These are phyloP conservation scores for Cladophialophora bantiana DNA, from an alignment of 2,329 filamentous ascomycete genomes.

Conservation along the genomic window DNA sequence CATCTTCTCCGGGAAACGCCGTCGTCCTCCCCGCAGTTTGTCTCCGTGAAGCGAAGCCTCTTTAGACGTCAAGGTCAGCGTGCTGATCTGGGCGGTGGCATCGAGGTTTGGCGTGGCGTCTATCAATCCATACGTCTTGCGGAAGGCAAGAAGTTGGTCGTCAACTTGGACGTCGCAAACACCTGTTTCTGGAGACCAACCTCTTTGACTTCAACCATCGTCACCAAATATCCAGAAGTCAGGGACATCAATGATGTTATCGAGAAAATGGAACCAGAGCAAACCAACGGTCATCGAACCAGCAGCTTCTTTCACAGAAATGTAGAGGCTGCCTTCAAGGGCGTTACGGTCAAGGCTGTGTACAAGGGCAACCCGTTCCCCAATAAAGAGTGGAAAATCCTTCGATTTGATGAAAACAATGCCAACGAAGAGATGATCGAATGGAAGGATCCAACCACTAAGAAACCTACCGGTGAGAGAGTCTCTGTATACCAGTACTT, in stretches of 20 bases:
- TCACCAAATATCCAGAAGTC: slow-evolving; percentile 43
- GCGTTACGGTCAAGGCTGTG: slow-evolving; percentile 47
- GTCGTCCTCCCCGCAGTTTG: slow-evolving; percentile 62
- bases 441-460: slow-evolving; percentile 49
- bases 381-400: slow-evolving; percentile 58
- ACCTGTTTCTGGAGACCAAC: slow-evolving; percentile 78
- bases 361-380: slow-evolving; percentile 46
- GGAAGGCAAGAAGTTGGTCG: slow-evolving; percentile 67
- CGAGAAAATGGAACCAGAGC: slow-evolving; percentile 21
- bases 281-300: slow-evolving; percentile 35
- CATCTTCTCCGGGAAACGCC: slow-evolving; percentile 86
- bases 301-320: slow-evolving; percentile 42
- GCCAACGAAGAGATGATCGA: slow-evolving; percentile 55
- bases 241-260: slow-evolving; percentile 46
- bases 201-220: slow-evolving; percentile 47
- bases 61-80: slow-evolving; percentile 66
- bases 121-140: slow-evolving; percentile 85
- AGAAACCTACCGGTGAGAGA: slow-evolving; percentile 52
- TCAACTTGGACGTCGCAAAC: slow-evolving; percentile 93
- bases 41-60: slow-evolving; percentile 81
- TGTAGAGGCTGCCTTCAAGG: slow-evolving; percentile 45
- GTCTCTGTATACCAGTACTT: slow-evolving; percentile 68
- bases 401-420: slow-evolving; percentile 54
- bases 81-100: slow-evolving; percentile 65
- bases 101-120: slow-evolving; percentile 86